These are phyloP conservation scores for Solanum ahanhuiri DNA, from an alignment of 257 asterid species.

Conservation along the genomic window DNA sequence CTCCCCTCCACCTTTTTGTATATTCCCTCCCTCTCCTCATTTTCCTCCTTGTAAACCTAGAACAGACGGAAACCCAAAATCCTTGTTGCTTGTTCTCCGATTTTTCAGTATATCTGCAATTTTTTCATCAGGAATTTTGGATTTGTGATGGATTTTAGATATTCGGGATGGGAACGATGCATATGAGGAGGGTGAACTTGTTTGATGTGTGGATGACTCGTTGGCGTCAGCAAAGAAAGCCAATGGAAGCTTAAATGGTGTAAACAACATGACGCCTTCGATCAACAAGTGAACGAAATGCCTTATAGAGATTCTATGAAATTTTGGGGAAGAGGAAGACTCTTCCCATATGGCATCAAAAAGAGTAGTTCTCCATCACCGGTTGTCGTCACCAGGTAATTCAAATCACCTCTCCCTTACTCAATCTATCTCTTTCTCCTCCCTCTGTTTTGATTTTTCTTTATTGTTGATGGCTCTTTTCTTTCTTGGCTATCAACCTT, in stretches of 20 bases:
- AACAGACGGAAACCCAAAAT: neutral
- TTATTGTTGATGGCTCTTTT: neutral
- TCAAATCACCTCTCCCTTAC: neutral
- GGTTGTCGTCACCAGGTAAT: neutral
- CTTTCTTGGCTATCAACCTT: neutral
- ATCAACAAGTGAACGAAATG: conserved; percentile 51
- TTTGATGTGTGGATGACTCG: conserved; percentile 89
- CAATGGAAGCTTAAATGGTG: conserved; percentile 26
- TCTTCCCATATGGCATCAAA: conserved; percentile 69
- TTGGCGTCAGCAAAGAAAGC: conserved; percentile 15
- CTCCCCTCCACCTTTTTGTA: neutral
- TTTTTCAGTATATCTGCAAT: neutral
- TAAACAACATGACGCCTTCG: conserved; percentile 7
- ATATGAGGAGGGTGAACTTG: conserved; percentile 83
- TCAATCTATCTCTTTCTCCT: neutral
- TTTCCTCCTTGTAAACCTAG: neutral
- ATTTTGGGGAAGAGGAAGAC: conserved; percentile 74
- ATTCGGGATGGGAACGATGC: conserved; percentile 58
- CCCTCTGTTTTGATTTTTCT: neutral
- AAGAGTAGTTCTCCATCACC: conserved; percentile 9
- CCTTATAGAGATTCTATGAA: conserved; percentile 67
- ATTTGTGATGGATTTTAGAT: neutral
- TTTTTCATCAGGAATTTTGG: neutral
- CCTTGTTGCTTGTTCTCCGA: neutral
- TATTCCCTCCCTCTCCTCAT: neutral